Percentiles rank a stretch among this genome's conserved stretches.
Evolutionary conservation across 192 early-diverging fungal genomes (phyloP).

Genomic region (Backusella luteola): DNA sequence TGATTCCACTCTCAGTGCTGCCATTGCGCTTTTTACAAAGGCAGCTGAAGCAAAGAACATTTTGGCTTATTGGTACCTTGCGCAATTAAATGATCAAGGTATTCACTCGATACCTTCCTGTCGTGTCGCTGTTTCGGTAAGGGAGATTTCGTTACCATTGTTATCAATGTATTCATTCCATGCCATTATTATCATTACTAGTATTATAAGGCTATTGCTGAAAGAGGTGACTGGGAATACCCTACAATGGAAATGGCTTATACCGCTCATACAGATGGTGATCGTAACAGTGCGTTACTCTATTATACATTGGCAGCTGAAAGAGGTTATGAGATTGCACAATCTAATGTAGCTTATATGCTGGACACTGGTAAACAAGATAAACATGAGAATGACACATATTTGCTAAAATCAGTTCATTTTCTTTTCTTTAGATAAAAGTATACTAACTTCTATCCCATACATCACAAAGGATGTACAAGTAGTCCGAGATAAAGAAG

Average conservation of each 20-base stretch:
- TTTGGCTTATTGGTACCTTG: constrained; percentile 80
- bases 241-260: constrained; percentile 61
- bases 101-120: constrained; percentile 54
- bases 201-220: constrained; percentile 78
- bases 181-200: constrained; percentile 23
- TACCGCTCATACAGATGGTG: constrained; percentile 55
- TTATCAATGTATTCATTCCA: not conserved
- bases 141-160: not conserved
- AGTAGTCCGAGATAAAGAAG: not conserved
- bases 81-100: constrained; percentile 64
- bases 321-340: constrained; percentile 83
- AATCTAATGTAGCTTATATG: constrained; percentile 88
- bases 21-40: constrained; percentile 49
- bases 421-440: not conserved
- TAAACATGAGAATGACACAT: too few relatives aligned
- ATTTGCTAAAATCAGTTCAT: too few relatives aligned
- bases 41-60: constrained; percentile 69
- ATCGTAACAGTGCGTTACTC: constrained; percentile 68
- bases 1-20: constrained; percentile 31
- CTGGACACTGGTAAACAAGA: constrained; percentile 61
- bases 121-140: constrained; percentile 62
- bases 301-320: constrained; percentile 86
- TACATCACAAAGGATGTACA: not conserved
- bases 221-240: constrained; percentile 84
- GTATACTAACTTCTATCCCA: not conserved